These are phyloP conservation scores for Paramecium pentaurelia DNA, from an alignment of 73 alveolate species.

Conservation along the genomic window DNA sequence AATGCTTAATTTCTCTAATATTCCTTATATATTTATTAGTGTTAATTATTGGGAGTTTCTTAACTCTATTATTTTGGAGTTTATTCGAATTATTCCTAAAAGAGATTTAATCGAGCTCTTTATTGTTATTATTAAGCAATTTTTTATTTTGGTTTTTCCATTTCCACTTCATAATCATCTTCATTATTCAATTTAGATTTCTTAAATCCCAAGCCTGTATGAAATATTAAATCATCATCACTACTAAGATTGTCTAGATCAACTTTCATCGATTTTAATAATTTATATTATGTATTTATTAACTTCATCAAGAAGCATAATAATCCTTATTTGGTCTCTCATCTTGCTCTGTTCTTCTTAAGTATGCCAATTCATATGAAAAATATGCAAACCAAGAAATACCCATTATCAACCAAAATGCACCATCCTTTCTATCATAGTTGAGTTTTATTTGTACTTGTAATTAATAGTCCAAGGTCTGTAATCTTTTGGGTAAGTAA, in stretches of 20 bases:
- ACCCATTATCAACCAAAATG: not conserved
- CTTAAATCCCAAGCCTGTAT: not conserved
- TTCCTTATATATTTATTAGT: not conserved
- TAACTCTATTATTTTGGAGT: not conserved
- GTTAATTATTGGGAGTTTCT: not conserved
- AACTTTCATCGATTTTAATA: not conserved
- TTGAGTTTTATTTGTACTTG: not conserved
- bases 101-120: not conserved
- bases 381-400: constrained; percentile 5
- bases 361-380: not conserved
- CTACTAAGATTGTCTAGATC: not conserved
- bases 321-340: not conserved
- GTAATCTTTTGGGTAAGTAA: not conserved
- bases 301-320: not conserved
- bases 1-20: not conserved
- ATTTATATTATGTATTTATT: not conserved
- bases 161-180: not conserved
- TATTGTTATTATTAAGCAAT: not conserved
- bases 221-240: not conserved
- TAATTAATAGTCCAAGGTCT: constrained; percentile 17
- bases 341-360: not conserved
- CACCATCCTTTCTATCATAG: not conserved
- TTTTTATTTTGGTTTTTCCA: not conserved
- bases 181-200: not conserved
- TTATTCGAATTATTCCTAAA: not conserved